These are phyloP conservation scores for Didymellaceae sp. DNA, from an alignment of 2,329 filamentous ascomycete genomes.

Conservation along the genomic window DNA sequence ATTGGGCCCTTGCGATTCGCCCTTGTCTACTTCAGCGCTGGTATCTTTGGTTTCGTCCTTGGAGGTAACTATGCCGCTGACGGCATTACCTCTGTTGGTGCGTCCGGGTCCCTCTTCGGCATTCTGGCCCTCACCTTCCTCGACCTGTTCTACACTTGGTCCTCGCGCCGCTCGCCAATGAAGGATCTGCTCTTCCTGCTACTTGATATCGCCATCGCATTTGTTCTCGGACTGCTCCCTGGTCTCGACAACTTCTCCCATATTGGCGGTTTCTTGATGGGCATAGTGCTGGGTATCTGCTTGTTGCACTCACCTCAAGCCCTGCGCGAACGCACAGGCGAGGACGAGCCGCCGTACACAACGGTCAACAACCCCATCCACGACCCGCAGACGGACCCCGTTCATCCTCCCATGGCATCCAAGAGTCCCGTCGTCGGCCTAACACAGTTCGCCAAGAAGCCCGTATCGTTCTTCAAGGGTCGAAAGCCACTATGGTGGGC, in stretches of 20 bases:
- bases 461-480: slow-evolving; percentile 83
- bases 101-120: slow-evolving; percentile 89
- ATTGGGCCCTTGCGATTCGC: slow-evolving; percentile 90
- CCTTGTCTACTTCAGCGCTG: slow-evolving; percentile 86
- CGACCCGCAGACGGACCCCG: slow-evolving; percentile 21
- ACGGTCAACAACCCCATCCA: slow-evolving; percentile 57
- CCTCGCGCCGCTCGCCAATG: slow-evolving; percentile 74
- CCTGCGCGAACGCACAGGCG: slow-evolving; percentile 75
- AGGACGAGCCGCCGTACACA: slow-evolving; percentile 72
- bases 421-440: slow-evolving; percentile 32
- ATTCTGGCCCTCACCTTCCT: slow-evolving; percentile 87
- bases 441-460: slow-evolving; percentile 56
- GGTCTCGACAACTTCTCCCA: slow-evolving; percentile 97
- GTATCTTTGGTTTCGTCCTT: slow-evolving; percentile 95
- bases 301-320: slow-evolving; percentile 87
- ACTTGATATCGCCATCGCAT: slow-evolving; percentile 85
- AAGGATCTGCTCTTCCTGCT: slow-evolving; percentile 88
- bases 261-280: slow-evolving; percentile 95
- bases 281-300: slow-evolving; percentile 83
- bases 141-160: slow-evolving; percentile 93
- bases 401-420: slow-evolving; percentile 9
- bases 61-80: slow-evolving; percentile 91
- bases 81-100: slow-evolving; percentile 80
- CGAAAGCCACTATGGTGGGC: slow-evolving; percentile 95
- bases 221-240: slow-evolving; percentile 88